A percentile compares a stretch with the other conserved stretches of the same genome.
These are phyloP conservation scores for Didymella segeticola DNA, from an alignment of 2,329 filamentous ascomycete genomes.

Conservation along the genomic window DNA sequence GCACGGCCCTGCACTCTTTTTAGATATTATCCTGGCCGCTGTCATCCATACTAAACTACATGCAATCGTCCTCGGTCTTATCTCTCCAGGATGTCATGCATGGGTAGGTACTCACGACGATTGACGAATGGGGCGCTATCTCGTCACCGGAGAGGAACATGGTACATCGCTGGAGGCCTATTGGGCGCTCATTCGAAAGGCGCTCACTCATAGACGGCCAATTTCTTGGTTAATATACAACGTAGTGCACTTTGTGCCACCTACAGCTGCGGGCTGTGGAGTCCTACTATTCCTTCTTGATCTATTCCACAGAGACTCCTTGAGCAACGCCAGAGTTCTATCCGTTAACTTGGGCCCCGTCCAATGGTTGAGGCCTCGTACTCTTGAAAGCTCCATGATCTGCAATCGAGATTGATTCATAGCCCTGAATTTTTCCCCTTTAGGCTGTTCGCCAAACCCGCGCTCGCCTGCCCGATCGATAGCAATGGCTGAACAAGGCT, in stretches of 20 bases:
- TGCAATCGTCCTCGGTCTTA: slow-evolving; percentile 1
- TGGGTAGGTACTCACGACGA: not conserved
- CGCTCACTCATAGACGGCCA: not conserved
- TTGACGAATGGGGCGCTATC: not conserved
- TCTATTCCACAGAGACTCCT: not conserved
- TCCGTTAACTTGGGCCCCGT: not conserved
- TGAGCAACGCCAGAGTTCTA: not conserved
- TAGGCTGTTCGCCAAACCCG: not conserved
- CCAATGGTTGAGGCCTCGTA: not conserved
- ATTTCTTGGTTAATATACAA: not conserved
- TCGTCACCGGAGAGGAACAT: not conserved
- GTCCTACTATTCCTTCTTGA: no score
- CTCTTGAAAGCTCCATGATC: slow-evolving; percentile 1
- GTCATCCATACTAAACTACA: not conserved
- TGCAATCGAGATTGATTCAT: not conserved
- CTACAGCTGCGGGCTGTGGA: not conserved
- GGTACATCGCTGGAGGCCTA: not conserved
- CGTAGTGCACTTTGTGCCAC: not conserved
- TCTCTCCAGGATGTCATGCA: slow-evolving; percentile 8
- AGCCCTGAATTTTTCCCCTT: not conserved
- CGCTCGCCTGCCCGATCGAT: not conserved
- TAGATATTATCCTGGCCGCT: not conserved
- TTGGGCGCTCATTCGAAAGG: not conserved
- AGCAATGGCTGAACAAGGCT: slow-evolving; percentile 20
- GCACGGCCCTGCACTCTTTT: slow-evolving; percentile 1